A percentile compares a stretch with the other conserved stretches of the same genome.
Evolutionary conservation across 495 filamentous ascomycete genomes (phyloP).

Genomic region (Penicillium atrosanguineum): DNA sequence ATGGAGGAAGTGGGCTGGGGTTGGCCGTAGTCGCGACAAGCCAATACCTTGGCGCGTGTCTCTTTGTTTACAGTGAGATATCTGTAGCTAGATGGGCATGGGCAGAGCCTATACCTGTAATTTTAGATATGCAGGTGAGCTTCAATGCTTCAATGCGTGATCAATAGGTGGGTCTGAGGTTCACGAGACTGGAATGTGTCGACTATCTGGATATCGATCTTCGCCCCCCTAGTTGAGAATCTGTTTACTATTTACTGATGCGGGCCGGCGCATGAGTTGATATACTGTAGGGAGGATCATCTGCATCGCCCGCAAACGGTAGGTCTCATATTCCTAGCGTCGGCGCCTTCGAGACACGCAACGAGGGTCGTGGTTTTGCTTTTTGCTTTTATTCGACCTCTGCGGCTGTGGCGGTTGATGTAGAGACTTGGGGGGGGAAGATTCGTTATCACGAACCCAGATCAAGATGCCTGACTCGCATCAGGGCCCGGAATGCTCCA

Average conservation of each 20-base stretch:
- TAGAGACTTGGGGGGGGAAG: neutral
- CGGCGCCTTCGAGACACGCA: neutral
- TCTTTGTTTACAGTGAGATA: neutral
- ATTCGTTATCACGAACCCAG: too few relatives aligned
- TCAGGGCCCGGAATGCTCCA: neutral
- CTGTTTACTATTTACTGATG: neutral
- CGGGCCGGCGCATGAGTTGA: neutral
- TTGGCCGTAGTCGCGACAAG: neutral
- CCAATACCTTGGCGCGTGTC: neutral
- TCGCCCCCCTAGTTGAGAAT: neutral
- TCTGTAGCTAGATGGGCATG: neutral
- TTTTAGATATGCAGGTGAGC: slow-evolving; percentile 5
- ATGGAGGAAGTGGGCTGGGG: neutral
- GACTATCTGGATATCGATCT: neutral
- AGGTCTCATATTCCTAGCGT: neutral
- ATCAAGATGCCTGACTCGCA: neutral
- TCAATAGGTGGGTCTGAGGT: slow-evolving; percentile 5
- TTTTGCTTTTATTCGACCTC: neutral
- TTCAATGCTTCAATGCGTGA: neutral
- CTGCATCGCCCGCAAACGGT: neutral
- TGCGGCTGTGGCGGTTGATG: neutral
- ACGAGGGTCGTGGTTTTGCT: neutral
- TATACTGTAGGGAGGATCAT: neutral
- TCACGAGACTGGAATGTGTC: slow-evolving; percentile 14
- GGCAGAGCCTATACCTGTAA: neutral